Evolutionary conservation across 2,329 filamentous ascomycete species (phyloP).

Genomic region (Hymenoscyphus fructigenus): DNA sequence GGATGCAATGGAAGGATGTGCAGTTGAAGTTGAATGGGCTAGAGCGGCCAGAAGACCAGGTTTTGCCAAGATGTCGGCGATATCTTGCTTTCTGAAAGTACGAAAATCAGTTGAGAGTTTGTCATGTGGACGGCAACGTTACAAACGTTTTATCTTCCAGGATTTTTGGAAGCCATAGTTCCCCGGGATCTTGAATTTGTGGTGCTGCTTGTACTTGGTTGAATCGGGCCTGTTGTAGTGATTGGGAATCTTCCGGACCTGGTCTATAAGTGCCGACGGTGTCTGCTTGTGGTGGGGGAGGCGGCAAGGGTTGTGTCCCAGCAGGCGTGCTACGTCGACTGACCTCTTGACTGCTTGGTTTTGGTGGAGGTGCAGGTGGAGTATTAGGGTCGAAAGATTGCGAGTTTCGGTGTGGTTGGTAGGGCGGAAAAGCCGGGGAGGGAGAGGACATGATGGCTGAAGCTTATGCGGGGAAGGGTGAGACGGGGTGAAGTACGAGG

Average conservation of each 20-base stretch:
- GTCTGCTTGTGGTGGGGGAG: constrained; percentile 29
- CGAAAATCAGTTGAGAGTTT: constrained; percentile 19
- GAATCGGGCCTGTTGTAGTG: constrained; percentile 25
- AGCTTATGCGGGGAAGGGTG: background rate
- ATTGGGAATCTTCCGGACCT: constrained; percentile 21
- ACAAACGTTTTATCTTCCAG: constrained; percentile 80
- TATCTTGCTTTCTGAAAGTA: constrained; percentile 67
- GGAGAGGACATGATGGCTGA: constrained; percentile 22
- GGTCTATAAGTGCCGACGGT: constrained; percentile 23
- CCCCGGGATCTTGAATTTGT: constrained; percentile 56
- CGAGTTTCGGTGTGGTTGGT: constrained; percentile 31
- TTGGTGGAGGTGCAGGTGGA: constrained; percentile 70
- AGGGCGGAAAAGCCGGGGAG: constrained; percentile 29
- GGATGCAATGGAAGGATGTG: constrained; percentile 69
- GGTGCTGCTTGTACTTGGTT: constrained; percentile 36
- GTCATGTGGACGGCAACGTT: constrained; percentile 24
- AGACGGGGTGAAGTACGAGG: background rate
- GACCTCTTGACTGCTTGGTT: constrained; percentile 66
- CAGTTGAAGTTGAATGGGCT: constrained; percentile 62
- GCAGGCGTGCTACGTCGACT: constrained; percentile 67
- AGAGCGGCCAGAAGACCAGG: constrained; percentile 72
- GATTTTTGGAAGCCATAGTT: constrained; percentile 75
- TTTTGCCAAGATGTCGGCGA: constrained; percentile 66
- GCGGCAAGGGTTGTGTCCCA: constrained; percentile 37
- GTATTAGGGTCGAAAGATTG: constrained; percentile 48